Percentiles rank a stretch among this genome's conserved stretches.
Conservation (phyloP, 1,284 basidiomycete genomes). For the Coniferiporia sulphurascens region DNA sequence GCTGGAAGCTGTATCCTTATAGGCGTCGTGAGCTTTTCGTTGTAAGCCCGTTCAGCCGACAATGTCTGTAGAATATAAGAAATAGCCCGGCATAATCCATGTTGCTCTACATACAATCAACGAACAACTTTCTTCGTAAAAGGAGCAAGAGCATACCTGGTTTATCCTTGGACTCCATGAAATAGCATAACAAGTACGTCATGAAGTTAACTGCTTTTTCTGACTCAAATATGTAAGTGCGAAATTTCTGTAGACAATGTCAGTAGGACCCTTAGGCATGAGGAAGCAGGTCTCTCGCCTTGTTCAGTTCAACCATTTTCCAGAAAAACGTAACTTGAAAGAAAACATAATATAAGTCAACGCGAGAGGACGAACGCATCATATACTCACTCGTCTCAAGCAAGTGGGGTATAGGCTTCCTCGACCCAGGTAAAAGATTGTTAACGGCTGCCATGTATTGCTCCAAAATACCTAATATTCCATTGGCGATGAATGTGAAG, state of each 20-base stretch:
- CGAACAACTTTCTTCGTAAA: constrained; percentile 16
- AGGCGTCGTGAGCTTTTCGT: constrained; percentile 55
- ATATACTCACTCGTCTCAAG: constrained; percentile 67
- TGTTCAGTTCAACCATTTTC: constrained; percentile 89
- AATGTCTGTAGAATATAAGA: constrained; percentile 92
- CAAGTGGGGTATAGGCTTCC: constrained; percentile 75
- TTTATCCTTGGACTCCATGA: constrained; percentile 85
- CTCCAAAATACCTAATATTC: constrained; percentile 66
- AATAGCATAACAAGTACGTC: constrained; percentile 73
- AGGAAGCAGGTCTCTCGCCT: constrained; percentile 41
- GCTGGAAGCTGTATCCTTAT: constrained; percentile 62
- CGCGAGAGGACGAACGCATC: constrained; percentile 1
- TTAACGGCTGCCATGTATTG: constrained; percentile 71
- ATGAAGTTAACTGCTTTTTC: constrained; percentile 74
- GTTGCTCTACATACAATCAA: constrained; percentile 57
- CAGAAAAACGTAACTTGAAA: constrained; percentile 76
- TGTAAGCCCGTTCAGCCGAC: constrained; percentile 80
- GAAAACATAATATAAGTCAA: constrained; percentile 16
- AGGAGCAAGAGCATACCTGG: constrained; percentile 53
- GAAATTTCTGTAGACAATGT: constrained; percentile 65
- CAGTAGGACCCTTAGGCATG: not conserved
- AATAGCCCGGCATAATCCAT: constrained; percentile 84
- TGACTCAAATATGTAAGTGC: constrained; percentile 72
- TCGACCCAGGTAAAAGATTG: constrained; percentile 77
- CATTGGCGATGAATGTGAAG: constrained; percentile 76